These are phyloP conservation scores for Fusarium vanettenii DNA, from an alignment of 2,329 filamentous ascomycete species.

Conservation along the genomic window DNA sequence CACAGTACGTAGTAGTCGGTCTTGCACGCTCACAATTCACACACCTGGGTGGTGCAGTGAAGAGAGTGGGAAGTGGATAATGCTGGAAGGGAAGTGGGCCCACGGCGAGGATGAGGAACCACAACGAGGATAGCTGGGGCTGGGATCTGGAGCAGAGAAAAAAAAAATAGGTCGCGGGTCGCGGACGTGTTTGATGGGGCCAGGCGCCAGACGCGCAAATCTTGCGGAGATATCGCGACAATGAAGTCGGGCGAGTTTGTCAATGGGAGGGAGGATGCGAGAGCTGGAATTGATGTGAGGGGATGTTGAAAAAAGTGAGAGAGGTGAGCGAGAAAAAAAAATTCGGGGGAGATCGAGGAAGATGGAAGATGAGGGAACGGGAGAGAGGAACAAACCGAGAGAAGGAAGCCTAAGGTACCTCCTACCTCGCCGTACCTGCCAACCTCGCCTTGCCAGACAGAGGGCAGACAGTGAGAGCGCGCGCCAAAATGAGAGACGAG, in stretches of 20 bases:
- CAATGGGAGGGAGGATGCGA: slow-evolving; percentile 8
- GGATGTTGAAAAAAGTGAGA: slow-evolving; percentile 34
- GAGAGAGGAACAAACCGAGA: slow-evolving; percentile 28
- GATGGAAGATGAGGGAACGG: slow-evolving; percentile 38
- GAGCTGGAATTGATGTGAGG: slow-evolving; percentile 16
- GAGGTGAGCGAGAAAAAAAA: slow-evolving; percentile 39
- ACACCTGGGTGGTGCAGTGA: slow-evolving; percentile 25
- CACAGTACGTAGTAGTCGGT: slow-evolving; percentile 30
- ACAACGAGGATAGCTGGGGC: slow-evolving; percentile 43
- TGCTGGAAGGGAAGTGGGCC: slow-evolving; percentile 43
- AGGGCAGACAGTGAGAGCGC: slow-evolving; percentile 27
- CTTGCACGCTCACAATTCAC: slow-evolving; percentile 33
- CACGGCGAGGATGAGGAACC: slow-evolving; percentile 41
- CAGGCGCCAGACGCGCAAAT: slow-evolving; percentile 46
- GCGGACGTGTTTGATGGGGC: slow-evolving; percentile 44
- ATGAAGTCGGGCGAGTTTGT: slow-evolving; percentile 14
- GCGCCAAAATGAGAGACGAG: slow-evolving; percentile 27
- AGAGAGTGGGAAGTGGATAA: slow-evolving; percentile 43
- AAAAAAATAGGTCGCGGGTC: slow-evolving; percentile 42
- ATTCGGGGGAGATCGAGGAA: slow-evolving; percentile 34
- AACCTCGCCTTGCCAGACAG: slow-evolving; percentile 10
- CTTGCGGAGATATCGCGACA: slow-evolving; percentile 30
- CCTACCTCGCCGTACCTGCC: slow-evolving; percentile 15
- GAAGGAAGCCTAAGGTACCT: slow-evolving; percentile 25
- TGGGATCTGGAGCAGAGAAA: slow-evolving; percentile 43